These are phyloP conservation scores for Silybum marianum DNA, from an alignment of 129 eudicot genomes.

Conservation along the genomic window DNA sequence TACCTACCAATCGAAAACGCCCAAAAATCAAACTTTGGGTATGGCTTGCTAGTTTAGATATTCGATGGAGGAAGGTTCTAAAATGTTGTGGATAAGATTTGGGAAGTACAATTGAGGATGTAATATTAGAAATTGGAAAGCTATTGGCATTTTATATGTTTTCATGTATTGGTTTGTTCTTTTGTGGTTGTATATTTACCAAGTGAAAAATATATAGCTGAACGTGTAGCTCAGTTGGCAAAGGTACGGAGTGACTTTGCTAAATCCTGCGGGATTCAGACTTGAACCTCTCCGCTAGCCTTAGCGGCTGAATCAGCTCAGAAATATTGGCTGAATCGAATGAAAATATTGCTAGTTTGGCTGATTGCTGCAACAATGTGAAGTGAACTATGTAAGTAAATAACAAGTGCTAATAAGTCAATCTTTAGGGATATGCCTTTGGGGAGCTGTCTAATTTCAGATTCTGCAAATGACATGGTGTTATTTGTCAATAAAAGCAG, in stretches of 20 bases:
- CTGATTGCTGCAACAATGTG: neutral
- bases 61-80: neutral
- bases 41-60: neutral
- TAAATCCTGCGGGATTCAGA: too few relatives aligned
- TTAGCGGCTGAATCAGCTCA: too few relatives aligned
- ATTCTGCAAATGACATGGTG: neutral
- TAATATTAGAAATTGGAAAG: neutral
- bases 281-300: too few relatives aligned
- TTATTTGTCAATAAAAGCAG: neutral
- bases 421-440: slow-evolving; percentile 1
- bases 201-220: neutral
- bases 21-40: neutral
- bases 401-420: neutral
- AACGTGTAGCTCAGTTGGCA: too few relatives aligned
- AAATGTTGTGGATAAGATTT: neutral
- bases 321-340: neutral
- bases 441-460: neutral
- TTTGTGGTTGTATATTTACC: neutral
- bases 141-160: slow-evolving; percentile 1
- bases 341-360: neutral
- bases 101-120: neutral
- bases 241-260: too few relatives aligned
- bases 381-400: neutral
- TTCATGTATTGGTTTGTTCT: slow-evolving; percentile 6
- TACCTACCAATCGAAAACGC: neutral